These are phyloP conservation scores for Chalciporus sphaerocephalus DNA, from an alignment of 768 basidiomycete species.

Conservation along the genomic window DNA sequence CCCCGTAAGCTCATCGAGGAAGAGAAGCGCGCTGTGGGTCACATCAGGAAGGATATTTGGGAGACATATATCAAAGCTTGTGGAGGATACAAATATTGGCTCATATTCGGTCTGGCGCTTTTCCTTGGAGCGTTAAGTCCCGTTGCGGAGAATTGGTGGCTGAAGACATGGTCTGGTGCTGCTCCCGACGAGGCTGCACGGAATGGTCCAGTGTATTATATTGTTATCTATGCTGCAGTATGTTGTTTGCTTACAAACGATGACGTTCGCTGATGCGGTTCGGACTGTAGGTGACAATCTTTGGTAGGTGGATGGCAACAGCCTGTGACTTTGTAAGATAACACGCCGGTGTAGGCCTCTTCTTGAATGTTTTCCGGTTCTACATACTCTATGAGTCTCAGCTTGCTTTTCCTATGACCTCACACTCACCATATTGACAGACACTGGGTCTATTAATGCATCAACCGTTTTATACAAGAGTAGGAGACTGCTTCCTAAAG, in stretches of 20 bases:
- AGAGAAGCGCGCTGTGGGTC: constrained; percentile 71
- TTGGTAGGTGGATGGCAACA: constrained; percentile 26
- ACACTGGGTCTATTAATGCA: constrained; percentile 78
- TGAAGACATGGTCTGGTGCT: constrained; percentile 59
- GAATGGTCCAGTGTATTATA: constrained; percentile 44
- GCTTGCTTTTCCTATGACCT: neutral
- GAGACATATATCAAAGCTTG: constrained; percentile 48
- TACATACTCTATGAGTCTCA: constrained; percentile 61
- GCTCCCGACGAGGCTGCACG: constrained; percentile 36
- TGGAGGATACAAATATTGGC: constrained; percentile 54
- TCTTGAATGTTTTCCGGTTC: constrained; percentile 59
- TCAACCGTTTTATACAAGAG: constrained; percentile 74
- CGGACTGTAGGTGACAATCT: constrained; percentile 31
- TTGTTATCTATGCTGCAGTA: constrained; percentile 63
- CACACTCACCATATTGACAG: constrained; percentile 26
- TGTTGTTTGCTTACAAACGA: constrained; percentile 12
- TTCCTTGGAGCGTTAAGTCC: constrained; percentile 58
- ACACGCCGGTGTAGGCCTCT: constrained; percentile 38
- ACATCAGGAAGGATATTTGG: constrained; percentile 68
- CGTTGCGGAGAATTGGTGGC: constrained; percentile 70
- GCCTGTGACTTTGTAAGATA: neutral
- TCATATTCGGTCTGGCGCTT: constrained; percentile 48
- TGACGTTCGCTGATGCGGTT: constrained; percentile 23
- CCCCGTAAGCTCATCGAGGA: constrained; percentile 85
- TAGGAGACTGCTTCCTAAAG: constrained; percentile 18